These are phyloP conservation scores for Gryganskiella cystojenkinii DNA, from an alignment of 192 early-diverging fungal species.

Conservation along the genomic window DNA sequence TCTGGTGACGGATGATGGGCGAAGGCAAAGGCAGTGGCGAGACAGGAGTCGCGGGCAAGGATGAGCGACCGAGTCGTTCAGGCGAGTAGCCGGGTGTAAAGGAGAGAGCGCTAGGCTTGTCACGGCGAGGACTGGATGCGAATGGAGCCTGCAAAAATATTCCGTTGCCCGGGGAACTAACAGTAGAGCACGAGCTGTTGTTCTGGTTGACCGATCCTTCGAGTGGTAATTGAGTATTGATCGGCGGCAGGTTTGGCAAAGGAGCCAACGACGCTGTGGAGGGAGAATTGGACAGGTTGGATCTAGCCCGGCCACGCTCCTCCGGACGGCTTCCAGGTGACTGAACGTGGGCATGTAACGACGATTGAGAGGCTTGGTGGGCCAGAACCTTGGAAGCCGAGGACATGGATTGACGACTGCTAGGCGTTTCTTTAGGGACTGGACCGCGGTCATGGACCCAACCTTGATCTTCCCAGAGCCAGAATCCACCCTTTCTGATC, in stretches of 20 bases:
- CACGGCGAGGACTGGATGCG: not conserved
- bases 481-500: slow-evolving; percentile 70
- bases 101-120: not conserved
- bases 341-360: slow-evolving; percentile 4
- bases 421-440: slow-evolving; percentile 21
- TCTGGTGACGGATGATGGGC: slow-evolving; percentile 15
- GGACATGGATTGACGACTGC: slow-evolving; percentile 16
- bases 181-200: slow-evolving; percentile 1
- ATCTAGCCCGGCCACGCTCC: not conserved
- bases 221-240: slow-evolving; percentile 34
- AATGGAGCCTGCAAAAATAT: not conserved
- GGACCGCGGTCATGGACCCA: slow-evolving; percentile 51
- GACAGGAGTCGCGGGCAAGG: slow-evolving; percentile 26
- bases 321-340: not conserved
- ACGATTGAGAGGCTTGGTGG: too few species aligned
- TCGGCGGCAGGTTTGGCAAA: slow-evolving; percentile 14
- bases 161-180: not conserved
- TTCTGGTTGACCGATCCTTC: slow-evolving; percentile 3
- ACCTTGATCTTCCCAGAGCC: slow-evolving; percentile 64
- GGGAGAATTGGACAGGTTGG: not conserved
- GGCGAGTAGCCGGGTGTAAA: slow-evolving; percentile 17
- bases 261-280: slow-evolving; percentile 3
- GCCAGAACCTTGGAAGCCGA: slow-evolving; percentile 7
- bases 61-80: slow-evolving; percentile 6
- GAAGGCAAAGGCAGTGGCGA: slow-evolving; percentile 42